Evolutionary conservation across 2,329 filamentous ascomycete species (phyloP), one percentile per base, ranked within the genome.

Genomic region (Onygenales sp.): DNA sequence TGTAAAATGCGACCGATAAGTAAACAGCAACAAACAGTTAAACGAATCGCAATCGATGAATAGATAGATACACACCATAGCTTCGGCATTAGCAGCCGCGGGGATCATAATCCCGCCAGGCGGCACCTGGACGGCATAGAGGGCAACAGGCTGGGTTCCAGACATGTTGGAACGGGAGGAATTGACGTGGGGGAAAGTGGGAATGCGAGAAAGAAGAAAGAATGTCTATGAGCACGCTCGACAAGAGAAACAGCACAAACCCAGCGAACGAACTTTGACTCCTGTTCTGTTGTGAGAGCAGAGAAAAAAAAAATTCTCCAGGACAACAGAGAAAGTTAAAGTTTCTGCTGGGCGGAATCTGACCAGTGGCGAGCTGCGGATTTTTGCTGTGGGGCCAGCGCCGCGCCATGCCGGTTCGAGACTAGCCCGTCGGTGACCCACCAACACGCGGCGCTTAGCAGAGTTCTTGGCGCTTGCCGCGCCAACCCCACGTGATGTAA

Each of bases 91-190:
- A 59, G 84, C 79, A 59, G 84, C 77, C 54, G 88, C 89, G 61
- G 89, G 86, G 64, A 96, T 83, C 70, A 93, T 77, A 69, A 89
- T 77, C 73, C 89, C 88, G 67, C 87, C 89, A 63, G 88, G 80
- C 63, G 90, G 90, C 73, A 97, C 87, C 78, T 89, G 85, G 63
- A 96, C 86, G 74, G 91, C 90, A 71, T 93, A 98, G 69, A 97
- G 80, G 70, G 87, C 88, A 72, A 93, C 87, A 68, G 78, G 81
- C 57, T 75, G 72, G 59, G 72, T 64, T 55, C 67, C 72, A 58
- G 74, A 75, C 74, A 77, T 77, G 57, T 59, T 69, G 60, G 52
- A 7, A 43, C n/a, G 38, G 44, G 45, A 43, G 14, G 41, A 50
- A 36, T n/a, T 10, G n/a, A 31, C 6, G 41, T 49, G 50, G 51